Conservation (phyloP, 805 yeast genomes). For the Hanseniaspora clermontiae region DNA sequence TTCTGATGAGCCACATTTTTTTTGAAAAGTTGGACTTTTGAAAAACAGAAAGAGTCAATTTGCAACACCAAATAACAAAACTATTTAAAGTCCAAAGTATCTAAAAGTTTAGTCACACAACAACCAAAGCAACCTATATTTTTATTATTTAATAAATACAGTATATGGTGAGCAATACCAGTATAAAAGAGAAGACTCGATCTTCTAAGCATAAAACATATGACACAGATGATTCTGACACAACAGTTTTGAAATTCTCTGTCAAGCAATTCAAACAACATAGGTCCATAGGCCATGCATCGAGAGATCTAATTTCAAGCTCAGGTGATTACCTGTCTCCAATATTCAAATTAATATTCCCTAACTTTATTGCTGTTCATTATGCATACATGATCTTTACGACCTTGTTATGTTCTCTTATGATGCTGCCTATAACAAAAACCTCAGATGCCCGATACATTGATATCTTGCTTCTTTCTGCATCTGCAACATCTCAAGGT, state of each 20-base stretch:
- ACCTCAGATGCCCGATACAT: slow-evolving; percentile 37
- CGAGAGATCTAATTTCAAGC: slow-evolving; percentile 30
- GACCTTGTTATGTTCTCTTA: slow-evolving; percentile 55
- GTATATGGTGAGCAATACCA: neutral
- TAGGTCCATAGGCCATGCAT: slow-evolving; percentile 31
- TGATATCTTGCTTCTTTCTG: slow-evolving; percentile 64
- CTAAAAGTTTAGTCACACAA: too few relatives aligned
- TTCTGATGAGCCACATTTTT: too few relatives aligned
- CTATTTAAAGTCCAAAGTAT: too few relatives aligned
- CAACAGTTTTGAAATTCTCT: slow-evolving; percentile 17
- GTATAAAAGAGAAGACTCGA: neutral
- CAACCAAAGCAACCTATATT: too few relatives aligned
- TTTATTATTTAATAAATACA: neutral
- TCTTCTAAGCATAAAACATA: neutral
- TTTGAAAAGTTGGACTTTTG: too few relatives aligned
- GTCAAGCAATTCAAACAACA: slow-evolving; percentile 18
- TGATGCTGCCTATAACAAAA: slow-evolving; percentile 65
- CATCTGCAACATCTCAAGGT: slow-evolving; percentile 78
- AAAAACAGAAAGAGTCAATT: too few relatives aligned
- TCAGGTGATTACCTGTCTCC: slow-evolving; percentile 27
- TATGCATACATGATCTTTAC: slow-evolving; percentile 54
- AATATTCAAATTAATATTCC: slow-evolving; percentile 30
- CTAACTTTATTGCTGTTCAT: slow-evolving; percentile 46
- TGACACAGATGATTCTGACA: neutral
- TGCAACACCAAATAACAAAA: neutral